Percentiles rank a stretch among this genome's conserved stretches.
phyloP scores from a whole-genome alignment of 148 eudicot genomes.

The Fagopyrum esculentum region DNA sequence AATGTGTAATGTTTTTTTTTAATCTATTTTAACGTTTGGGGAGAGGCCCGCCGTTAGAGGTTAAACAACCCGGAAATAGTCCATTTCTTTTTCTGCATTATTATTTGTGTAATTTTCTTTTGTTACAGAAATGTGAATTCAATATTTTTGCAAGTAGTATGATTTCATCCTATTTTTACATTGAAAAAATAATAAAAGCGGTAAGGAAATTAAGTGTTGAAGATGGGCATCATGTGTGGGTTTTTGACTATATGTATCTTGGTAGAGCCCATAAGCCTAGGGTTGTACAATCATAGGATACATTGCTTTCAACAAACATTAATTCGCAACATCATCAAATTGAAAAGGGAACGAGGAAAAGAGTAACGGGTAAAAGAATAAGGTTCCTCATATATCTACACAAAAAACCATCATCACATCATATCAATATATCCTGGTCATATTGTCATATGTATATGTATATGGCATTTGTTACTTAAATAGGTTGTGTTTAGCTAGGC shows the following conservation, averaged over 20 bases:
- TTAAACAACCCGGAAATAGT: too few species aligned
- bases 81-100: too few species aligned
- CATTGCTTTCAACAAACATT: background rate
- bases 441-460: too few species aligned
- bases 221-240: background rate
- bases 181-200: background rate
- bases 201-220: background rate
- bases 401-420: too few species aligned
- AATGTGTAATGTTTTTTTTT: background rate
- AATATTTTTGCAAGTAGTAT: background rate
- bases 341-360: background rate
- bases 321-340: background rate
- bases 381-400: background rate
- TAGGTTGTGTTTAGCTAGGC: too few species aligned
- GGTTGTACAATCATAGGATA: background rate
- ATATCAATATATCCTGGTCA: too few species aligned
- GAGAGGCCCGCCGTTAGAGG: background rate
- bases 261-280: background rate
- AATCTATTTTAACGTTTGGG: background rate
- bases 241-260: constrained; percentile 7
- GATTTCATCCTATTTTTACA: background rate
- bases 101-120: too few species aligned
- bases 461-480: too few species aligned
- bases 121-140: background rate
- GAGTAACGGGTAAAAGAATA: background rate